Conservation (phyloP, 257 asterid species). For the Primulina huaijiensis region DNA sequence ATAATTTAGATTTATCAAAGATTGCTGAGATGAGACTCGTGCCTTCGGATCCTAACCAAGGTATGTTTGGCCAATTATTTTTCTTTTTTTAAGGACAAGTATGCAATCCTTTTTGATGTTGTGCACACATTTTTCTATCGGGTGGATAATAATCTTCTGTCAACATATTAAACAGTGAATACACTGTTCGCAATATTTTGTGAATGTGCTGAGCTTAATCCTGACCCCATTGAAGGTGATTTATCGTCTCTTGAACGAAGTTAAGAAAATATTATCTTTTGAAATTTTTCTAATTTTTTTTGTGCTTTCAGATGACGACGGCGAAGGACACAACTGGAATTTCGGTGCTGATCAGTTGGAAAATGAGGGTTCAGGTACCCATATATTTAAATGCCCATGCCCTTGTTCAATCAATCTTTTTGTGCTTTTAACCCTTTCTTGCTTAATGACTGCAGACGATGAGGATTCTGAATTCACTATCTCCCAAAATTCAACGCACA, state of each 20-base stretch:
- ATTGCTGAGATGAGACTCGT: slow-evolving; percentile 88
- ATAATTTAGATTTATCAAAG: slow-evolving; percentile 50
- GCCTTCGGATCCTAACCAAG: slow-evolving; percentile 77
- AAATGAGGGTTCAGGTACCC: slow-evolving; percentile 43
- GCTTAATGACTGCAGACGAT: slow-evolving; percentile 34
- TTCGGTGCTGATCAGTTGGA: slow-evolving; percentile 82
- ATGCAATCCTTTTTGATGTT: slow-evolving; percentile 5
- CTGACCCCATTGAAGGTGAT: slow-evolving; percentile 72
- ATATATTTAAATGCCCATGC: neutral
- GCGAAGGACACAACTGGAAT: slow-evolving; percentile 69
- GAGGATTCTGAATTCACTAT: slow-evolving; percentile 57
- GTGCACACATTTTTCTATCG: neutral
- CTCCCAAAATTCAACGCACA: slow-evolving; percentile 36
- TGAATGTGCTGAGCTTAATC: slow-evolving; percentile 97
- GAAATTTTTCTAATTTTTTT: slow-evolving; percentile 6
- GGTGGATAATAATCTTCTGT: slow-evolving; percentile 16
- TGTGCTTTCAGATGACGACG: slow-evolving; percentile 45
- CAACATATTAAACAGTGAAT: slow-evolving; percentile 56
- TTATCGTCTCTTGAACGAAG: slow-evolving; percentile 14
- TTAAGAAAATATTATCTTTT: neutral
- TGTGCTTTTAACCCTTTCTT: neutral
- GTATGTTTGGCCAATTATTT: slow-evolving; percentile 27
- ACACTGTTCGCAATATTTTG: slow-evolving; percentile 70
- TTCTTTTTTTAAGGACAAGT: neutral
- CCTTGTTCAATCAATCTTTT: slow-evolving; percentile 5